Evolutionary conservation across 2,329 filamentous ascomycete genomes (phyloP), one percentile per base, ranked within the genome.

Genomic region (Anthostomella pinea): DNA sequence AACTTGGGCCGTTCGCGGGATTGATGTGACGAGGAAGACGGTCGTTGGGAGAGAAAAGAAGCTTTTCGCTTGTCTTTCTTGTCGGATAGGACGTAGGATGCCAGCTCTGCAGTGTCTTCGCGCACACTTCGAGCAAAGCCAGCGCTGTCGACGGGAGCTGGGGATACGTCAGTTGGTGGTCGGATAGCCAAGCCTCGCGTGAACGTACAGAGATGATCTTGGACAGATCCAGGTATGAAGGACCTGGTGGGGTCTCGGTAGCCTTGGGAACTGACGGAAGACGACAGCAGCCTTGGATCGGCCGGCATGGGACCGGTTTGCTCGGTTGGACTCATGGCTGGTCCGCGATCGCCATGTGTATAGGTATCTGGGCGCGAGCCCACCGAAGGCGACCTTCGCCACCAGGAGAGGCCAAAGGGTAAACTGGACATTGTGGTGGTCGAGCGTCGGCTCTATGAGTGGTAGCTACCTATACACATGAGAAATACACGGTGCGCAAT

Each of bases 31-130:
- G 62, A 60, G 24, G 52, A 55, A 13, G 65, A 64, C 29, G 59
- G 60, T 36, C 60, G 58, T 30, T 60, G 63, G 21, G 52, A 49
- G 28, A 78, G 62, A 40, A 79, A 73, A 8, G 68, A 65, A 4
- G 69, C 63, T 42, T 60, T 67, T 27, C 62, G 65, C 20, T 59
- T 60, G 39, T 65, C 60, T 39, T 71, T 65, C 51, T 74, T 73
- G 51, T 85, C 79, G 24, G 83, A 83, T 18, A 95, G 74, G 32
- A 87, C 82, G 58, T 90, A 88, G 13, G 79, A 87, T 27, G 89
- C 89, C 38, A 95, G 72, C 63, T 95, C 87, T 33, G 88, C 87
- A 3, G 89, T 94, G 57, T 93, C 84, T 63, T 93, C 83, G 46
- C 89, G 83, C 25, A 95, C 84, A 48, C 81, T 85, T 41, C 82